Percentiles rank a stretch among this genome's conserved stretches.
Evolutionary conservation across 805 yeast species (phyloP).

Genomic region (Candida sphagnicola): DNA sequence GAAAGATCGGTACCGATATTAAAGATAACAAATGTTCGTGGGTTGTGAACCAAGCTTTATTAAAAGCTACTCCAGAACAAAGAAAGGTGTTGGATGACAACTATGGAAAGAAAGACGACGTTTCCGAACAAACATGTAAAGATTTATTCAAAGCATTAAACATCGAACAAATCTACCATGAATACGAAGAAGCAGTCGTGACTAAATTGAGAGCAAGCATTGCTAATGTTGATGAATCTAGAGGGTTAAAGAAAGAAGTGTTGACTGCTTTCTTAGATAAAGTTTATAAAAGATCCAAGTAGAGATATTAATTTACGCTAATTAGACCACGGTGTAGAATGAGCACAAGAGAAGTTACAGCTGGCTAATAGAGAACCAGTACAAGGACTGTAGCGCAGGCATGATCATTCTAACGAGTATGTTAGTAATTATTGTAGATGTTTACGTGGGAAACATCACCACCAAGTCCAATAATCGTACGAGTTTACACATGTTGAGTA

Average conservation of each 20-base stretch:
- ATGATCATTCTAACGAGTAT: too few relatives aligned
- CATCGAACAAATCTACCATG: slow-evolving; percentile 64
- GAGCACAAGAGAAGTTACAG: too few relatives aligned
- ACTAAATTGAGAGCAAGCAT: slow-evolving; percentile 61
- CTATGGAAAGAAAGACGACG: slow-evolving; percentile 80
- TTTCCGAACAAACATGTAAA: slow-evolving; percentile 66
- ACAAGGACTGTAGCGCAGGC: too few relatives aligned
- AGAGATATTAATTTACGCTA: too few relatives aligned
- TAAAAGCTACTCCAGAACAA: slow-evolving; percentile 74
- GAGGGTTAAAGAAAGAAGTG: slow-evolving; percentile 92
- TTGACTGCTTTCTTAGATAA: slow-evolving; percentile 80
- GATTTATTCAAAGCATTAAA: slow-evolving; percentile 69
- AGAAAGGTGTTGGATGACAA: slow-evolving; percentile 77
- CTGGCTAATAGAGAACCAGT: too few relatives aligned
- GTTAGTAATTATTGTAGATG: too few relatives aligned
- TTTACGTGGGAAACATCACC: too few relatives aligned
- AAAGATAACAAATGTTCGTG: slow-evolving; percentile 98
- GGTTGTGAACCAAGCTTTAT: slow-evolving; percentile 91
- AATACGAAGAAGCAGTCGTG: slow-evolving; percentile 80
- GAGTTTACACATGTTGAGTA: too few relatives aligned
- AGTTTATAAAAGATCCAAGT: slow-evolving; percentile 92
- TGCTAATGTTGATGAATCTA: slow-evolving; percentile 73
- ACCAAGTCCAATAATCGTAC: too few relatives aligned
- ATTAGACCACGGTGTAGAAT: too few relatives aligned
- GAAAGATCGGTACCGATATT: slow-evolving; percentile 98